phyloP scores from a whole-genome alignment of 176 grass and related monocot genomes.

The Metroxylon sagu region DNA sequence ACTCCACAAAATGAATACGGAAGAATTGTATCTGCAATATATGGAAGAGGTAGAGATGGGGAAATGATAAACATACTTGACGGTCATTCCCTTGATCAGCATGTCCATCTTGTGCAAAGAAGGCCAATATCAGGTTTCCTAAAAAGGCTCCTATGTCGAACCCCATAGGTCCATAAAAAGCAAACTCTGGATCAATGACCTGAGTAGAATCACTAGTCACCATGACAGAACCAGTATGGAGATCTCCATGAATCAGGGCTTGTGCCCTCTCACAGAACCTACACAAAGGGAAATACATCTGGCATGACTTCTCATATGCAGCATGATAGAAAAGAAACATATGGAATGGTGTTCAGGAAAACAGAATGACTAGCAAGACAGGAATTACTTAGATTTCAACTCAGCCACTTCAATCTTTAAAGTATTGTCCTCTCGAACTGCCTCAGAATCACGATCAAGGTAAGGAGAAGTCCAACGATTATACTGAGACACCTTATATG shows the following conservation, averaged over 20 bases:
- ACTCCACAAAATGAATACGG: too few species aligned
- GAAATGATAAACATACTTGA: conserved; percentile 28
- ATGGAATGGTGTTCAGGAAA: too few species aligned
- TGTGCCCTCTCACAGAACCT: conserved; percentile 94
- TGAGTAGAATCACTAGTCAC: conserved; percentile 73
- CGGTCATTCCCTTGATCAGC: conserved; percentile 63
- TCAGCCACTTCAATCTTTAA: conserved; percentile 68
- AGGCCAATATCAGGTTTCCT: conserved; percentile 83
- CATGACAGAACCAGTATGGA: conserved; percentile 91
- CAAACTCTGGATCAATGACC: conserved; percentile 95
- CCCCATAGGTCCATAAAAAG: conserved; percentile 86
- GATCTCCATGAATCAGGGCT: conserved; percentile 93
- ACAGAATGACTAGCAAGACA: too few species aligned
- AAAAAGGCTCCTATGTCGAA: conserved; percentile 93
- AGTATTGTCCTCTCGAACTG: conserved; percentile 44
- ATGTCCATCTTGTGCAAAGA: conserved; percentile 90
- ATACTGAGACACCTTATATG: conserved; percentile 57
- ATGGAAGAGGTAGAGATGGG: too few species aligned
- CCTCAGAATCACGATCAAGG: conserved; percentile 68
- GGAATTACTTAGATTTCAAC: conserved; percentile 59
- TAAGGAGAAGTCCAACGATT: conserved; percentile 75
- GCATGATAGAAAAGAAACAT: not conserved
- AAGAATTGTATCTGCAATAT: too few species aligned
- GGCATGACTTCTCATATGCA: not conserved
- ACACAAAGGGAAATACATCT: not conserved